Evolutionary conservation across 495 filamentous ascomycete genomes (phyloP).

Genomic region (Rostrohypoxylon terebratum): DNA sequence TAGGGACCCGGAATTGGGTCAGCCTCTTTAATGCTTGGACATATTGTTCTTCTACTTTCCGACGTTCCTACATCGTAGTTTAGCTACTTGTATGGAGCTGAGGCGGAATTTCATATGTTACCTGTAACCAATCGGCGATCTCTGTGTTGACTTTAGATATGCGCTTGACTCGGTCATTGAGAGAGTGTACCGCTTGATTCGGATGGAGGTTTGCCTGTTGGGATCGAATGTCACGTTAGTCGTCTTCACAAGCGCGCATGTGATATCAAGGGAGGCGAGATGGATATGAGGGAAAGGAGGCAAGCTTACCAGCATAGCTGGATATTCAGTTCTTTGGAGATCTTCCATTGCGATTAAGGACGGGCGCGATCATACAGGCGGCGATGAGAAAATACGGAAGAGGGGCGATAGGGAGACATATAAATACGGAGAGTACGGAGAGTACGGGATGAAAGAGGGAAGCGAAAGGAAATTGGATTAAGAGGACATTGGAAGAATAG

Average conservation of each 20-base stretch:
- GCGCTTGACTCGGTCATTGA: slow-evolving; percentile 88
- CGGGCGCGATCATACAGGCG: slow-evolving; percentile 41
- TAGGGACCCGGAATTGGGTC: slow-evolving; percentile 75
- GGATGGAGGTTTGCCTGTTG: slow-evolving; percentile 85
- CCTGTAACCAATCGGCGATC: slow-evolving; percentile 97
- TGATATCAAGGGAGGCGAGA: neutral
- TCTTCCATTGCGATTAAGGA: slow-evolving; percentile 72
- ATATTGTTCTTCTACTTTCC: slow-evolving; percentile 92
- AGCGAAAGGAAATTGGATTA: slow-evolving; percentile 32
- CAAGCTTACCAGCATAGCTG: slow-evolving; percentile 87
- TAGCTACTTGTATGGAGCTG: slow-evolving; percentile 24
- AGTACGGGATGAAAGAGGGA: slow-evolving; percentile 33
- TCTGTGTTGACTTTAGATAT: slow-evolving; percentile 88
- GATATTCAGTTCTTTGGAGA: slow-evolving; percentile 92
- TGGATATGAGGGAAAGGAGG: neutral
- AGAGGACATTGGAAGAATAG: slow-evolving; percentile 40
- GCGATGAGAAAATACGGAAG: slow-evolving; percentile 33
- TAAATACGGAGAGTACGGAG: slow-evolving; percentile 37
- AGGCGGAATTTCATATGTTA: slow-evolving; percentile 57
- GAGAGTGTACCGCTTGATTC: slow-evolving; percentile 81
- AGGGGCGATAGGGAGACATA: slow-evolving; percentile 49
- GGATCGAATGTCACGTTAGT: slow-evolving; percentile 27
- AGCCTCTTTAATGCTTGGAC: slow-evolving; percentile 86
- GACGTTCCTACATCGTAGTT: slow-evolving; percentile 77
- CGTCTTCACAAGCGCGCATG: slow-evolving; percentile 25